Base-by-base conservation (phyloP, 352 stramenopile genomes). In the Pythium catenulatum region DNA sequence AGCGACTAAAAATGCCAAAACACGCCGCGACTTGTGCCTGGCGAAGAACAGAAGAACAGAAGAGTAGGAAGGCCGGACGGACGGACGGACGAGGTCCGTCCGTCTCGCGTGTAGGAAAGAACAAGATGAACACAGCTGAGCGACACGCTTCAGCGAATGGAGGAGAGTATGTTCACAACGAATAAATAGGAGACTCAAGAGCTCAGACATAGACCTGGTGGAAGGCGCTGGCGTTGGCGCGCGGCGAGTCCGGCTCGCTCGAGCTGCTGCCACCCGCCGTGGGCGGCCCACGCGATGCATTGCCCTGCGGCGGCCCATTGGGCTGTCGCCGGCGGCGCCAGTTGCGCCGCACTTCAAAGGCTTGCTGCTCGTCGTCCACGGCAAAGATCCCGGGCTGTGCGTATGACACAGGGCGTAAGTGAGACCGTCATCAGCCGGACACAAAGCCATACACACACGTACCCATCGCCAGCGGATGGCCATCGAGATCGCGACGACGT, bases 341-440 rank as follows among this genome's bases (percentile, higher is more conserved):
- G 13, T 61, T 86, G 63, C 82, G 72, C 17, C 87, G 77, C 14
- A 32, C 46, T 46, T 89, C 85, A 32, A 95, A 85, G 9, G 80
- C 90, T 66, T 94, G 91, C 59, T 97, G 94, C 43, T 97, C 94
- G n/a, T 94, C 95, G 21, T 93, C 80, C 25, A 97, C 94, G 2
- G 94, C 93, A 69, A 94, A 97, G 66, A 97, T 93, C 9, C 94
- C 94, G 36, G 94, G 94, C 94, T 97, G 37, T 50, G 34, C n/a
- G n/a, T n/a, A n/a, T n/a, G n/a, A n/a, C n/a, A n/a, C n/a, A n/a
- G n/a, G n/a, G n/a, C n/a, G n/a, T n/a, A n/a, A 27, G 21, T 32
- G 32, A 68, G 13, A 41, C 41, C n/a, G 27, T 48, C 19, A 27
- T 1, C 37, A 82, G 37, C 65, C 74, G 76, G 77, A 37, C 39